phyloP scores from a whole-genome alignment of 352 stramenopile species.

The Globisporangium middletonii region DNA sequence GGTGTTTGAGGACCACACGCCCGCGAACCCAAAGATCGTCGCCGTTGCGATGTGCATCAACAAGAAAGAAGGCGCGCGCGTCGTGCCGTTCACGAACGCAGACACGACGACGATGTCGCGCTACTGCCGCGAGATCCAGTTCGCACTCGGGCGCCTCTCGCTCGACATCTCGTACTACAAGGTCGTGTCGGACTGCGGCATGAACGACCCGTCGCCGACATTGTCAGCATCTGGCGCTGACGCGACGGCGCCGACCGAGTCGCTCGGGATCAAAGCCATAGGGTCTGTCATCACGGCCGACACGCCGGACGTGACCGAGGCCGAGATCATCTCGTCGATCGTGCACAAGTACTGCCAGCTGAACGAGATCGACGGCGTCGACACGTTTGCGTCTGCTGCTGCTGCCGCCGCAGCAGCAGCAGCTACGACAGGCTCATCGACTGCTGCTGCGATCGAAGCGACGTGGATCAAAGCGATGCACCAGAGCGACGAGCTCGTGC shows the following conservation, averaged over 20 bases:
- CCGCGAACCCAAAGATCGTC: conserved; percentile 42
- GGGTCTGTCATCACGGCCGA: neutral
- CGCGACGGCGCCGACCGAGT: neutral
- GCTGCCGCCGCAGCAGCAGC: neutral
- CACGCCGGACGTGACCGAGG: conserved; percentile 22
- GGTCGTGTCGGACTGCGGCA: conserved; percentile 41
- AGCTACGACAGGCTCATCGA: conserved; percentile 15
- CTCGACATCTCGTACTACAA: conserved; percentile 82
- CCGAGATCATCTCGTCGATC: conserved; percentile 53
- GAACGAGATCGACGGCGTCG: too few relatives aligned
- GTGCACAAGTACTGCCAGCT: conserved; percentile 42
- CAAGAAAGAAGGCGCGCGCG: conserved; percentile 68
- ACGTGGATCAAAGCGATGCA: conserved; percentile 17
- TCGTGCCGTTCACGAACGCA: conserved; percentile 60
- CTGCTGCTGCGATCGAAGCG: too few relatives aligned
- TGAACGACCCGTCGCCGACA: conserved; percentile 12
- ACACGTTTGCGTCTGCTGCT: neutral
- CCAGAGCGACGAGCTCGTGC: conserved; percentile 44
- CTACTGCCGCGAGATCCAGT: conserved; percentile 60
- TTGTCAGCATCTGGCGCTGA: too few relatives aligned
- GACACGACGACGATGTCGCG: conserved; percentile 54
- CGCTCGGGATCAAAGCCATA: neutral
- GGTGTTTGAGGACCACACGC: conserved; percentile 59
- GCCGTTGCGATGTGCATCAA: conserved; percentile 88
- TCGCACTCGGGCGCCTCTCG: conserved; percentile 53